Conservation (phyloP, 306 rosid species). For the Glycine soja region DNA sequence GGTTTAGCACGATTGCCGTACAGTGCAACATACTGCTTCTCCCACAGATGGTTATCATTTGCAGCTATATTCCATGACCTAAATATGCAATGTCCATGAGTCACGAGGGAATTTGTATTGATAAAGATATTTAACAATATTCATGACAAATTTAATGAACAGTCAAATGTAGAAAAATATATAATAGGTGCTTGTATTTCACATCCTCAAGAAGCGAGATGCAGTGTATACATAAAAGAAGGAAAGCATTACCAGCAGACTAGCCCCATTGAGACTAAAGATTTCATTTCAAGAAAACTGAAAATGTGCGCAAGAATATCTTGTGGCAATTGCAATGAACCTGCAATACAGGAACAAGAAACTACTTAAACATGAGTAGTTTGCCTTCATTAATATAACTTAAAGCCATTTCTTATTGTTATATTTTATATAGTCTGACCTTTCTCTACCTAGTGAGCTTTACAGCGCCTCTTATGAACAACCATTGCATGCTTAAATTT, state of each 20-base stretch:
- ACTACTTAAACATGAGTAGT: constrained; percentile 24
- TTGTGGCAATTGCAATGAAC: constrained; percentile 66
- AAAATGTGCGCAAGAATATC: constrained; percentile 78
- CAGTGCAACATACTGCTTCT: constrained; percentile 58
- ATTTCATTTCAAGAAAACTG: constrained; percentile 71
- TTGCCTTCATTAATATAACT: constrained; percentile 10
- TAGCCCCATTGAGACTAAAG: constrained; percentile 64
- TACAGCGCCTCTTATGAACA: constrained; percentile 72
- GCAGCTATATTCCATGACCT: constrained; percentile 93
- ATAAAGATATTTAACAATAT: constrained; percentile 20
- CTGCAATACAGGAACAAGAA: constrained; percentile 48
- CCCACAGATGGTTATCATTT: constrained; percentile 74
- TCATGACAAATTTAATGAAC: constrained; percentile 28
- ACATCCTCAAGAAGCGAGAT: constrained; percentile 17
- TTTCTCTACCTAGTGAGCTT: constrained; percentile 60
- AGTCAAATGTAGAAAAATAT: constrained; percentile 3
- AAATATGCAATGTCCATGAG: constrained; percentile 48
- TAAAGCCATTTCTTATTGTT: constrained; percentile 33
- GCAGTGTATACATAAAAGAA: constrained; percentile 10
- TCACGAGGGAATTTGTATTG: constrained; percentile 12
- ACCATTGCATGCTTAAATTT: constrained; percentile 85
- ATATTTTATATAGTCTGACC: constrained; percentile 51
- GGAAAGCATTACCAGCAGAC: constrained; percentile 71
- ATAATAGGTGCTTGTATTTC: not conserved
- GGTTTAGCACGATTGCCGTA: constrained; percentile 53